Percentiles rank a stretch among this genome's conserved stretches.
phyloP scores from a whole-genome alignment of 2,329 filamentous ascomycete genomes.

The Penicillium paneum region DNA sequence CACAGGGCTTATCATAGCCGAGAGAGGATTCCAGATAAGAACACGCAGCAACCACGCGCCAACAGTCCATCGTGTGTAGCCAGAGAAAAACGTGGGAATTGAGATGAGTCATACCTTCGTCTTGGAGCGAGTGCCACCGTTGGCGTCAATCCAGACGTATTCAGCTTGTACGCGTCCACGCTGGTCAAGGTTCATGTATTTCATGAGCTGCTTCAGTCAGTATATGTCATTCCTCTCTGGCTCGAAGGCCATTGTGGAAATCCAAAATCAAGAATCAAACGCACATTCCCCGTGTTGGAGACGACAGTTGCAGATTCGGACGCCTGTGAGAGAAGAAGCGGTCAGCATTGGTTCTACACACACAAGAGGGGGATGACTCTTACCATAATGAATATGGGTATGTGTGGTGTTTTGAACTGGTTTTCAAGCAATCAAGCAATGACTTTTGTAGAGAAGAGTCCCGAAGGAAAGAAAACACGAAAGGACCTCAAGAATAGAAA shows the following conservation, averaged over 20 bases:
- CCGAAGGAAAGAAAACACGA: conserved; percentile 16
- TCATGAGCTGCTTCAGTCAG: conserved; percentile 67
- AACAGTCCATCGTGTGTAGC: background rate
- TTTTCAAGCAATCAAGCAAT: conserved; percentile 13
- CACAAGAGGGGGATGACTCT: conserved; percentile 1
- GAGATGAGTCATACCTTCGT: conserved; percentile 70
- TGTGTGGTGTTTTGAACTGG: conserved; percentile 11
- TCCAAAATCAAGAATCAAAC: conserved; percentile 33
- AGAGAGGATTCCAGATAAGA: conserved; percentile 3
- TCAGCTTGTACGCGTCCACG: conserved; percentile 86
- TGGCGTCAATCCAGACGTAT: conserved; percentile 92
- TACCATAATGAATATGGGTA: conserved; percentile 31
- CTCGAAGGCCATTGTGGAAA: conserved; percentile 31
- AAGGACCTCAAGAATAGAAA: conserved; percentile 16
- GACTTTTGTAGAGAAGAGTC: background rate
- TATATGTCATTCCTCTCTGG: conserved; percentile 35
- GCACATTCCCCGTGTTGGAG: conserved; percentile 49
- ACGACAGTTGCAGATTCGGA: conserved; percentile 41
- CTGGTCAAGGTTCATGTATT: conserved; percentile 89
- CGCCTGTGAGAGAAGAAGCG: conserved; percentile 37
- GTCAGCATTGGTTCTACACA: background rate
- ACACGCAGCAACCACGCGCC: background rate
- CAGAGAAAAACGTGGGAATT: background rate
- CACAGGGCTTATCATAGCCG: conserved; percentile 26
- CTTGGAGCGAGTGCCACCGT: conserved; percentile 85